Conservation (phyloP, 2,329 filamentous ascomycete genomes). For the Xylaria sp. region DNA sequence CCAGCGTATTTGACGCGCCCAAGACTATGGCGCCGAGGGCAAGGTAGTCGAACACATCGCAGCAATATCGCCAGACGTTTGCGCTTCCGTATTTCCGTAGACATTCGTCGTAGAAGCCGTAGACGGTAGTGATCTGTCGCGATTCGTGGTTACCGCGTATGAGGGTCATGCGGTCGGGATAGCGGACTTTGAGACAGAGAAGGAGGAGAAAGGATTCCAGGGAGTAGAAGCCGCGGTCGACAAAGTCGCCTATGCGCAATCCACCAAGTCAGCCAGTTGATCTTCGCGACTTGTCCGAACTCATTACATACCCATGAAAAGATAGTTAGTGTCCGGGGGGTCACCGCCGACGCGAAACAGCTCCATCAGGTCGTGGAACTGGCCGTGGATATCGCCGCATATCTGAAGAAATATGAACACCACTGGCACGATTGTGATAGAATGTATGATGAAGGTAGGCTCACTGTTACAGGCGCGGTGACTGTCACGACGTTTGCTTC, state of each 20-base stretch:
- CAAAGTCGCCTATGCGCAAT: constrained; percentile 80
- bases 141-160: constrained; percentile 97
- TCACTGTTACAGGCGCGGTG: constrained; percentile 90
- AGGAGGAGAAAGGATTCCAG: constrained; percentile 96
- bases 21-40: constrained; percentile 89
- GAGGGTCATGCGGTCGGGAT: constrained; percentile 95
- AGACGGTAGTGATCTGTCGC: constrained; percentile 95
- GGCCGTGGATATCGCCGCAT: constrained; percentile 96
- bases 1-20: constrained; percentile 78
- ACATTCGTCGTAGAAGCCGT: constrained; percentile 98
- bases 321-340: constrained; percentile 93
- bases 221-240: constrained; percentile 97
- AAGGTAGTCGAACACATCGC: constrained; percentile 97
- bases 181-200: constrained; percentile 94
- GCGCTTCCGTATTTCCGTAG: constrained; percentile 95
- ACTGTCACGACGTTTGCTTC: constrained; percentile 98
- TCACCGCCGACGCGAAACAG: constrained; percentile 93
- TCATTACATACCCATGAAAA: constrained; percentile 84
- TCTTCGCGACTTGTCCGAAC: background rate
- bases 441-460: constrained; percentile 39
- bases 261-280: constrained; percentile 33
- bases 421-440: background rate
- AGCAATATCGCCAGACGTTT: constrained; percentile 97
- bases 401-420: constrained; percentile 64
- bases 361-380: constrained; percentile 98